Evolutionary conservation across 1,139 yeast genomes (phyloP).

Genomic region (Candida sp.): DNA sequence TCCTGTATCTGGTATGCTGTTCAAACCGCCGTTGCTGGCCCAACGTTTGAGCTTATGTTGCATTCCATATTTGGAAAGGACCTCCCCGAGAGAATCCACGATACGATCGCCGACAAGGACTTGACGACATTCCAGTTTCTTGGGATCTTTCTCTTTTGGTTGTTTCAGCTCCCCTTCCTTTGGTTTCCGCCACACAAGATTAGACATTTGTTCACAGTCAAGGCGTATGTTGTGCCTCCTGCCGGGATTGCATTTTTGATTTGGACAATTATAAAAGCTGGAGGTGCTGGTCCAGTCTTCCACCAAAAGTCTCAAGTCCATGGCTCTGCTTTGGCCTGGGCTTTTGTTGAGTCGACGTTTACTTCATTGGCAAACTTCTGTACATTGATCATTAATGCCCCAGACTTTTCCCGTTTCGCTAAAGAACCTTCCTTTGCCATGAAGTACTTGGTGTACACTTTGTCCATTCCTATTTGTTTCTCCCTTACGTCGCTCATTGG

Average conservation of each 20-base stretch:
- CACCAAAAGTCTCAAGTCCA: conserved; percentile 49
- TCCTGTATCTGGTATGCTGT: conserved; percentile 87
- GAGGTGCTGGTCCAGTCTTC: conserved; percentile 74
- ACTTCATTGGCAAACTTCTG: conserved; percentile 86
- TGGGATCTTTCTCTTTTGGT: conserved; percentile 80
- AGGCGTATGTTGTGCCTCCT: conserved; percentile 75
- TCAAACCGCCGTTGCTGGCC: conserved; percentile 83
- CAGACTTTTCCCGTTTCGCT: conserved; percentile 90
- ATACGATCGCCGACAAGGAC: conserved; percentile 53
- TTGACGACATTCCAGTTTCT: conserved; percentile 71
- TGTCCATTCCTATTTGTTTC: conserved; percentile 78
- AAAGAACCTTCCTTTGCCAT: conserved; percentile 45
- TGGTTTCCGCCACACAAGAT: conserved; percentile 84
- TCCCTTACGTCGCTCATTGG: conserved; percentile 89
- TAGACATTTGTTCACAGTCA: conserved; percentile 80
- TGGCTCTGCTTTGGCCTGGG: conserved; percentile 80
- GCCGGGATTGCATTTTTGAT: conserved; percentile 82
- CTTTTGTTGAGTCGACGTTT: conserved; percentile 78
- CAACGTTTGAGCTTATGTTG: conserved; percentile 77
- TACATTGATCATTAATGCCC: conserved; percentile 84
- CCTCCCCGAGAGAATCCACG: conserved; percentile 44
- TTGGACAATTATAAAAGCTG: conserved; percentile 81
- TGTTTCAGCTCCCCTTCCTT: conserved; percentile 74
- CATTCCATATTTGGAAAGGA: conserved; percentile 69
- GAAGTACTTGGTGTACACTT: conserved; percentile 49